These are phyloP conservation scores for Arxiozyma bovina DNA, from an alignment of 1,139 yeast species.

Conservation along the genomic window DNA sequence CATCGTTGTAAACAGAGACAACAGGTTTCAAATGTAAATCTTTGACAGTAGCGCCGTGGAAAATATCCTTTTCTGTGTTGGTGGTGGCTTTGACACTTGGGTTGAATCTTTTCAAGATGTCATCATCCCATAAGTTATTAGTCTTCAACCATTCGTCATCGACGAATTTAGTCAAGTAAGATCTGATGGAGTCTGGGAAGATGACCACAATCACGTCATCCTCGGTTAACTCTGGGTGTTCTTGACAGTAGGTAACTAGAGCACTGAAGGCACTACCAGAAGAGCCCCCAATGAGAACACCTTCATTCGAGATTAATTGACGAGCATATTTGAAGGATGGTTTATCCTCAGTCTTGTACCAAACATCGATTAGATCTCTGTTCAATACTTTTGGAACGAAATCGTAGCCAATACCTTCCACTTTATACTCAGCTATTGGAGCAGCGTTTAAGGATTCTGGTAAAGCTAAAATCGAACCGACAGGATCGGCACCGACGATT, in stretches of 20 bases:
- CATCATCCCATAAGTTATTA: slow-evolving; percentile 57
- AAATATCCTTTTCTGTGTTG: slow-evolving; percentile 34
- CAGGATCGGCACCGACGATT: slow-evolving; percentile 78
- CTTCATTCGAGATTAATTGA: slow-evolving; percentile 77
- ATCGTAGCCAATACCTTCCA: slow-evolving; percentile 90
- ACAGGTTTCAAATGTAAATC: slow-evolving; percentile 77
- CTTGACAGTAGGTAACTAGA: slow-evolving; percentile 61
- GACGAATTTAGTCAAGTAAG: slow-evolving; percentile 78
- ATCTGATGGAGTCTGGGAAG: slow-evolving; percentile 82
- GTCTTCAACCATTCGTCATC: slow-evolving; percentile 89
- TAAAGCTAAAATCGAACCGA: slow-evolving; percentile 75
- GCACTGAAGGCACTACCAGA: slow-evolving; percentile 83
- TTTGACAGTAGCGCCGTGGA: slow-evolving; percentile 53
- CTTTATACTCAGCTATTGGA: slow-evolving; percentile 54
- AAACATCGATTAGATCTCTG: slow-evolving; percentile 57
- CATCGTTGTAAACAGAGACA: slow-evolving; percentile 59
- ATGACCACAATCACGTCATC: slow-evolving; percentile 72
- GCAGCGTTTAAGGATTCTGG: slow-evolving; percentile 67
- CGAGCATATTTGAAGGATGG: slow-evolving; percentile 76
- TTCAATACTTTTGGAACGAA: slow-evolving; percentile 76
- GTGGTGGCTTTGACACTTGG: slow-evolving; percentile 33
- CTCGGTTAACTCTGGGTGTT: slow-evolving; percentile 51
- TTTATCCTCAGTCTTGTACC: slow-evolving; percentile 83
- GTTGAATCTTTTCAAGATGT: slow-evolving; percentile 35
- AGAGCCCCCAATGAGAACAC: slow-evolving; percentile 82